Evolutionary conservation across 495 filamentous ascomycete genomes (phyloP).

Genomic region (Neurospora discreta): DNA sequence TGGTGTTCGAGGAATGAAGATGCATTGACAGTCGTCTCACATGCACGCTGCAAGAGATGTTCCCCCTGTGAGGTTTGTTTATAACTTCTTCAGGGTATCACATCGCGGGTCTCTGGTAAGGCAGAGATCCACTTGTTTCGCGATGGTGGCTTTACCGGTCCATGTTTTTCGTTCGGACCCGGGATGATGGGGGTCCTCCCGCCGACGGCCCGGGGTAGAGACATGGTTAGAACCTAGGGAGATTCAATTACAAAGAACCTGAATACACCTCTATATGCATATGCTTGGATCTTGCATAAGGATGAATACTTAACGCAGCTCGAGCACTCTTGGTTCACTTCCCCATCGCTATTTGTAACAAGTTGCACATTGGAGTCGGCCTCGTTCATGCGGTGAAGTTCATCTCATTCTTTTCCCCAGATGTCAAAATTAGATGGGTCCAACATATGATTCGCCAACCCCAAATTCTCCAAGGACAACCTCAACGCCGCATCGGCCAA

Average conservation of each 20-base stretch:
- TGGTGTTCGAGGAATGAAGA: not conserved
- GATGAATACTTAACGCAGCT: not conserved
- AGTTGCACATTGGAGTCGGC: not conserved
- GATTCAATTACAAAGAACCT: not conserved
- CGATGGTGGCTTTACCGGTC: not conserved
- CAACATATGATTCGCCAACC: no score
- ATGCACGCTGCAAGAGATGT: not conserved
- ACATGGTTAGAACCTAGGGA: not conserved
- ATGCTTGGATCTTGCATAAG: not conserved
- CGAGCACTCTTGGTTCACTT: not conserved
- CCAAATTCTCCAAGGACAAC: no score
- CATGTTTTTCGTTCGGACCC: not conserved
- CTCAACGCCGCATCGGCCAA: no score
- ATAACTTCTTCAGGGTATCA: not conserved
- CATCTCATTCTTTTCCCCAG: no score
- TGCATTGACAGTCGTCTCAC: not conserved
- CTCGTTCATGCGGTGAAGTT: no score
- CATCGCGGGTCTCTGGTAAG: not conserved
- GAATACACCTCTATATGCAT: not conserved
- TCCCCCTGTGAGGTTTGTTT: not conserved
- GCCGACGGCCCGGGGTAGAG: not conserved
- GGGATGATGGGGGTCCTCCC: not conserved
- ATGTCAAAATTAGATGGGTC: no score
- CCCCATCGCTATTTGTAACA: not conserved
- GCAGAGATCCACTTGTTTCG: not conserved